Evolutionary conservation across 139 green algal genomes (phyloP).

Genomic region (Pseudopediastrum boryanum): DNA sequence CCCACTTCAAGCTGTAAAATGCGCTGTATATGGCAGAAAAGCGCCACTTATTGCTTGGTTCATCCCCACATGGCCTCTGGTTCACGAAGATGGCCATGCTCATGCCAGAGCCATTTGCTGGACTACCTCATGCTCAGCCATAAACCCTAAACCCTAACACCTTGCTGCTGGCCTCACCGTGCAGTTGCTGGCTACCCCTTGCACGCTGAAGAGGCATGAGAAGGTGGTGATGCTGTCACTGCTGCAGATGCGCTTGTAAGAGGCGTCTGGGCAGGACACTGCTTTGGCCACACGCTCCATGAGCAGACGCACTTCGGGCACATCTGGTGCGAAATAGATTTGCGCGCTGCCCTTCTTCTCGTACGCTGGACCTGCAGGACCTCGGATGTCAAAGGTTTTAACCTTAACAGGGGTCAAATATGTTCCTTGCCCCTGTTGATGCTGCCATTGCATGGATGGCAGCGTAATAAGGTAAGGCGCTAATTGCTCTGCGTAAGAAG

Average conservation of each 20-base stretch:
- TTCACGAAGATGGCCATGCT: too few species aligned
- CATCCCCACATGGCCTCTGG: too few species aligned
- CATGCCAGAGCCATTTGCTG: too few species aligned
- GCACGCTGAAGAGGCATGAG: slow-evolving; percentile 55
- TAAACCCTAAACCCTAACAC: too few species aligned
- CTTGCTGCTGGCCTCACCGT: neutral
- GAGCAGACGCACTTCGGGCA: slow-evolving; percentile 36
- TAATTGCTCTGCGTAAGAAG: too few species aligned
- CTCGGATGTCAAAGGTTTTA: neutral
- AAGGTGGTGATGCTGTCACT: slow-evolving; percentile 48
- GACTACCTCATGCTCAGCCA: too few species aligned
- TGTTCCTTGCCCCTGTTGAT: neutral
- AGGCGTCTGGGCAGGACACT: slow-evolving; percentile 59
- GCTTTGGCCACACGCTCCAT: slow-evolving; percentile 47
- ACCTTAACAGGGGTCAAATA: neutral
- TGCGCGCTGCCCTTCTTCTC: slow-evolving; percentile 20
- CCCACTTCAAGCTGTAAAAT: too few species aligned
- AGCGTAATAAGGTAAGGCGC: neutral
- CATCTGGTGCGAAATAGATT: slow-evolving; percentile 63
- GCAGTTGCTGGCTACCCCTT: slow-evolving; percentile 23
- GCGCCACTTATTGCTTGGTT: too few species aligned
- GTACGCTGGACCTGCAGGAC: slow-evolving; percentile 56
- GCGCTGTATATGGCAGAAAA: too few species aligned
- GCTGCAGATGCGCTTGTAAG: slow-evolving; percentile 47
- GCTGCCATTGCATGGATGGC: neutral